Base-by-base conservation (phyloP, 805 yeast species). In the Kluyveromyces aestuarii region DNA sequence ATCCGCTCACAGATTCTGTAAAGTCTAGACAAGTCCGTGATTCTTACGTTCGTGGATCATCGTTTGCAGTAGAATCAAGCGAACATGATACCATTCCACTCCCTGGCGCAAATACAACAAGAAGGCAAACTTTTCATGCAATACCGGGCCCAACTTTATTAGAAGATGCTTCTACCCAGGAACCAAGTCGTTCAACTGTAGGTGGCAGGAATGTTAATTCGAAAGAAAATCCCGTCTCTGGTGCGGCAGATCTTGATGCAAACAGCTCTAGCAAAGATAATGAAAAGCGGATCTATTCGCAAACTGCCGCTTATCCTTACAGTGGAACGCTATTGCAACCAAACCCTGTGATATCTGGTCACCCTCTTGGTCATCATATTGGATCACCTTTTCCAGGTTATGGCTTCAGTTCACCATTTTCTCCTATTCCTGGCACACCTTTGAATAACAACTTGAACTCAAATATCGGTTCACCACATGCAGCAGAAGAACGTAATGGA, bases 41-140 rank as follows among this genome's bases (percentile, higher is more conserved):
- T 18, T 16, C 36, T 9, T 43, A 48, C 18, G 46, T 48, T 5
- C 40, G 46, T 14, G 46, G 46, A 13, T 33, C 46, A 13, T 44
- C 46, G 2, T 44, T 44, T 16, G 36, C 46, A 14, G 33, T 44
- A 3, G 37, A 41, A n/a, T n/a, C 36, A 6, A 14, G 37, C 25
- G 40, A 36, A 6, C 25, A 17, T 27, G 21, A 25, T 16, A 41
- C 36, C 8, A 33, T 21, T 37, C 17, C 13, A 21, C 21, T 37
- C 11, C 46, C 41, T 7, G 42, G 36, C n/a, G 30, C 48, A 4
- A 45, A 43, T 36, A 45, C 61, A 5, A 52, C 58, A n/a, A 61
- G 69, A 54, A 64, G 69, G 52, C 67, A 64, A 53, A 63, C 67
- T 7, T 63, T 63, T 46, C 66, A 57, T 41, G 56, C 63, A 13